phyloP scores from a whole-genome alignment of 2,329 filamentous ascomycete genomes.

The Fusarium sp. region DNA sequence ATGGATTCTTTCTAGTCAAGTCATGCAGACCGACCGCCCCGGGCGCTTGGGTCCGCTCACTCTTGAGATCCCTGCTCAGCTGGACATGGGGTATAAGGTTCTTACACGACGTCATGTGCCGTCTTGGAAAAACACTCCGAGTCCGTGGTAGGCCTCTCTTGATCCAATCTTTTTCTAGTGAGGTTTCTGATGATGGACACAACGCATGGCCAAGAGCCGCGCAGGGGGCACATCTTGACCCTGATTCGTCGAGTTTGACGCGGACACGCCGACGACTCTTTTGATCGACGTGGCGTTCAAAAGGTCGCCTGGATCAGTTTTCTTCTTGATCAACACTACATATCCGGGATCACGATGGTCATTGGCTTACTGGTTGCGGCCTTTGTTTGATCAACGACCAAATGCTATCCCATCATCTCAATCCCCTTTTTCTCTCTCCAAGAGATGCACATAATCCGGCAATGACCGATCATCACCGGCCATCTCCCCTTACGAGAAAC shows the following conservation, averaged over 20 bases:
- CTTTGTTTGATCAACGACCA: background rate
- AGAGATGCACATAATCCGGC: background rate
- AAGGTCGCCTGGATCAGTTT: background rate
- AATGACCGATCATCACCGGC: background rate
- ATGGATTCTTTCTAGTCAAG: background rate
- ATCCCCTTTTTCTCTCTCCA: background rate
- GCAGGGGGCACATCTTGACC: background rate
- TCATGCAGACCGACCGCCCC: slow-evolving; percentile 9
- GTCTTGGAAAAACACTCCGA: background rate
- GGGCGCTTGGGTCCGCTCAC: slow-evolving; percentile 24
- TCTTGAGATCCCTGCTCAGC: slow-evolving; percentile 35
- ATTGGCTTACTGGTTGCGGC: slow-evolving; percentile 19
- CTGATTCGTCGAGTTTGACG: slow-evolving; percentile 28
- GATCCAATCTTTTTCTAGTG: background rate
- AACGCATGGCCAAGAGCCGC: slow-evolving; percentile 17
- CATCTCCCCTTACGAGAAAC: background rate
- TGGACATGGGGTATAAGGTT: slow-evolving; percentile 36
- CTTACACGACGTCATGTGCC: slow-evolving; percentile 26
- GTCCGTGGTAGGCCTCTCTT: slow-evolving; percentile 27
- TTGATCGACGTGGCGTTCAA: slow-evolving; percentile 21
- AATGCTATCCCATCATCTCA: background rate
- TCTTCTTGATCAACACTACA: slow-evolving; percentile 17
- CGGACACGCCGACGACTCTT: slow-evolving; percentile 28
- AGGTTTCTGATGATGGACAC: background rate
- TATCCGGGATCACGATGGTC: background rate